Evolutionary conservation across 768 basidiomycete species (phyloP), one percentile per base, ranked within the genome.

Genomic region (Coprinopsis marcescibilis): DNA sequence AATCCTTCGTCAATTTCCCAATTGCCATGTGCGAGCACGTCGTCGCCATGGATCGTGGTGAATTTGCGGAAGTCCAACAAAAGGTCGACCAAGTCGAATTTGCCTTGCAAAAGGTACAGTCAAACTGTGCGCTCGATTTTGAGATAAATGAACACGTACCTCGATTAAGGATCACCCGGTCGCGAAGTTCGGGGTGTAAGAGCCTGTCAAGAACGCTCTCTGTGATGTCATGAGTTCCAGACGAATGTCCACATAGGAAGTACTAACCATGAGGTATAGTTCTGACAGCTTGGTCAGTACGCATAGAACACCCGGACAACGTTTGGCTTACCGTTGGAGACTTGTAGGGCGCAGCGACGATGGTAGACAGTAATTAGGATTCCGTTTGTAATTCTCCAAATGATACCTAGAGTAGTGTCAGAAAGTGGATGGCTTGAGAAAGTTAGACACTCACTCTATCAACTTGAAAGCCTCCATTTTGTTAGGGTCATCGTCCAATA

Each of bases 151-250:
- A 6, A 23, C n/a, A 62, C 71, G 43, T 60, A 85, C 92, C 86
- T 70, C 90, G 76, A 26, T 91, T 67, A 14, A 95, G 71, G 55
- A 97, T 96, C 75, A 95, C 85, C 26, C 90, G 78, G 56, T 96
- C 93, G 27, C 94, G 78, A 46, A 97, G 69, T 56, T 91, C 87
- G 38, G 94, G 88, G 65, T 93, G 89, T 49, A 90, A 75, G 38
- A 96, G 82, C 36, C 83, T 80, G 62, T 96, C 93, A 56, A 96
- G 90, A n/a, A 86, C 76, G 55, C 89, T 86, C 61, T 94, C 93
- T 92, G 58, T 10, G 5, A 17, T 36, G 38, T 30, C 46, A 48
- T 37, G 6, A 64, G 49, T 32, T 24, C 35, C 2, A 24, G 37
- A n/a, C 11, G 42, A 47, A 39, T 30, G 45, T 12, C 45, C 17